Percentiles rank a stretch among this genome's conserved stretches.
phyloP scores from a whole-genome alignment of 495 filamentous ascomycete species.

The Penicillium fimorum region DNA sequence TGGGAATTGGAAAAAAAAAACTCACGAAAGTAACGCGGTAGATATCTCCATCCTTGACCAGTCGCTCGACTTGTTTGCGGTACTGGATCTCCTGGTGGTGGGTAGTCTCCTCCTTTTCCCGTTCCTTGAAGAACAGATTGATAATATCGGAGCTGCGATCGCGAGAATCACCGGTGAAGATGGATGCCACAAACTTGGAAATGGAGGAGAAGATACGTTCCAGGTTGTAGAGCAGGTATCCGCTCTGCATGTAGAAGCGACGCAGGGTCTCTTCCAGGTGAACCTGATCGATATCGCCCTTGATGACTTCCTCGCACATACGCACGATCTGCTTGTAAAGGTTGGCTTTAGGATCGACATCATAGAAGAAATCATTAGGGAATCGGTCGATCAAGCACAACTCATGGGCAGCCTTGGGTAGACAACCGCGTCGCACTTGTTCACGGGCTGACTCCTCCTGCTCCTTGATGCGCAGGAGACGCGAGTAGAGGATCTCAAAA shows the following conservation, averaged over 20 bases:
- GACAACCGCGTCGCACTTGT: conserved; percentile 63
- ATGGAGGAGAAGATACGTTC: conserved; percentile 78
- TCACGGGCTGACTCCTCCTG: conserved; percentile 67
- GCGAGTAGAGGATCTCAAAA: conserved; percentile 82
- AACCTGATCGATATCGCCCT: conserved; percentile 71
- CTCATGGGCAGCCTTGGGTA: conserved; percentile 74
- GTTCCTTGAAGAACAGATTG: conserved; percentile 76
- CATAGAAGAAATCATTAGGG: conserved; percentile 79
- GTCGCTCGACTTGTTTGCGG: conserved; percentile 80
- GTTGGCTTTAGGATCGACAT: conserved; percentile 58
- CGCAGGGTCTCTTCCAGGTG: conserved; percentile 87
- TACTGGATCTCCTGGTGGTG: conserved; percentile 81
- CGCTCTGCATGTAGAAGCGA: conserved; percentile 80
- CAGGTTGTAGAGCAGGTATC: conserved; percentile 87
- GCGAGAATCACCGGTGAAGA: conserved; percentile 77
- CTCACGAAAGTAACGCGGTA: conserved; percentile 84
- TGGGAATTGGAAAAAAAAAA: conserved; percentile 23
- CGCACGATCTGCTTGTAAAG: conserved; percentile 67
- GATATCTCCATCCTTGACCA: conserved; percentile 84
- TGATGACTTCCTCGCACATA: conserved; percentile 67
- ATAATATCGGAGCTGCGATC: conserved; percentile 88
- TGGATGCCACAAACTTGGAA: conserved; percentile 68
- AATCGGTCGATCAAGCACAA: conserved; percentile 72
- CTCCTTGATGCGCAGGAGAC: conserved; percentile 77
- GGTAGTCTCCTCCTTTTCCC: conserved; percentile 76